A percentile compares a stretch with the other conserved stretches of the same genome.
Conservation (phyloP, 2,329 filamentous ascomycete genomes). For the Diaporthe sp. region DNA sequence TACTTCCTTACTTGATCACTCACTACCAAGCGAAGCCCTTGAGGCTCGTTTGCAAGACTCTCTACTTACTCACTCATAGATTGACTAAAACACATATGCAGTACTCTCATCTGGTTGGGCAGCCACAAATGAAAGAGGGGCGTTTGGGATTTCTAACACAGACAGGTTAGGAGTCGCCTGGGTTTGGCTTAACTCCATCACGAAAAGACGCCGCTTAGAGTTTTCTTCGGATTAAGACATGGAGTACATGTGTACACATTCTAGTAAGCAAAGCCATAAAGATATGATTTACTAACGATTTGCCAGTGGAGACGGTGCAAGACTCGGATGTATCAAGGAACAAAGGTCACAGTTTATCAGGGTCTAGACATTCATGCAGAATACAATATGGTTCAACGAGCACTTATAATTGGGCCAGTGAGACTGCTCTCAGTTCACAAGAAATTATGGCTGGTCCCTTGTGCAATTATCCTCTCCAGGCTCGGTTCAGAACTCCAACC, state of each 20-base stretch:
- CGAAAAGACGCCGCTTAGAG: too few species aligned
- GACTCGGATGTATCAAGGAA: neutral
- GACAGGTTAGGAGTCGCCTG: neutral
- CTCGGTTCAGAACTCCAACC: neutral
- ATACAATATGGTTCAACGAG: neutral
- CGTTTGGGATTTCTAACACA: too few species aligned
- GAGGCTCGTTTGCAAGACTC: neutral
- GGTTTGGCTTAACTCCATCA: too few species aligned
- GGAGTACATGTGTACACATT: neutral
- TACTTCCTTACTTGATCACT: neutral
- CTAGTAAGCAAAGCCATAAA: neutral
- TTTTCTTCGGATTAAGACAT: too few species aligned
- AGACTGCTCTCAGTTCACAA: too few species aligned
- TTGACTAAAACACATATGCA: neutral
- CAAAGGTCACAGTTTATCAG: neutral
- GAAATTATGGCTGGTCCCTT: too few species aligned
- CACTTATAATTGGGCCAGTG: neutral
- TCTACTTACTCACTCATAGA: constrained; percentile 12
- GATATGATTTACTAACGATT: neutral
- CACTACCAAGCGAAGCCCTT: neutral
- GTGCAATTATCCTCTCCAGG: too few species aligned
- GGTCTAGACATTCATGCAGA: neutral
- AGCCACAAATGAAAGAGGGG: neutral
- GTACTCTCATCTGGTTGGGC: too few species aligned
- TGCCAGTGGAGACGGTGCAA: neutral